phyloP scores from a whole-genome alignment of 1,284 basidiomycete genomes.

The Apiotrichum gracile region DNA sequence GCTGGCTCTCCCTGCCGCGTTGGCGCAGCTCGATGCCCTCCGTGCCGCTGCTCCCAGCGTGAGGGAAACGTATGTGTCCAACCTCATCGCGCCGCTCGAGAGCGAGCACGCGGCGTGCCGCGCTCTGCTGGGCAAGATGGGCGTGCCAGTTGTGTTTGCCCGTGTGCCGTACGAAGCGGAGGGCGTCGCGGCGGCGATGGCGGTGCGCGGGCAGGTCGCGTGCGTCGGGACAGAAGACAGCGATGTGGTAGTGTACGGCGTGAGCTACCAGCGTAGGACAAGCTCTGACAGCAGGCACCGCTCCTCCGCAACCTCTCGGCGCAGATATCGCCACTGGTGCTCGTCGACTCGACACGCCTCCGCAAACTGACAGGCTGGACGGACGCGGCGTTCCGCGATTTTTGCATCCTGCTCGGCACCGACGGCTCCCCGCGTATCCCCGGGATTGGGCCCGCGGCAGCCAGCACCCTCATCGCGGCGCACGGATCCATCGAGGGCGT shows the following conservation, averaged over 20 bases:
- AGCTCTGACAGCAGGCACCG: constrained; percentile 47
- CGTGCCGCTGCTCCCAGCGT: constrained; percentile 16
- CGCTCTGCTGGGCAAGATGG: constrained; percentile 61
- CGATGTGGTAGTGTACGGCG: constrained; percentile 43
- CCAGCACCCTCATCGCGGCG: constrained; percentile 63
- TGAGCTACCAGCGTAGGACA: constrained; percentile 14
- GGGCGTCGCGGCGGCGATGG: constrained; percentile 69
- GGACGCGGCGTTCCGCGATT: constrained; percentile 63
- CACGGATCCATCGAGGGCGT: constrained; percentile 69
- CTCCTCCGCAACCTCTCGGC: constrained; percentile 67
- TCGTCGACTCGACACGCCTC: constrained; percentile 62
- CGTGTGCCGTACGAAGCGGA: constrained; percentile 70
- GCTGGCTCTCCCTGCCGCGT: not conserved
- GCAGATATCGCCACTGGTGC: constrained; percentile 55
- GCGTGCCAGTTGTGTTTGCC: constrained; percentile 65
- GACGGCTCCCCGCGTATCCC: constrained; percentile 79
- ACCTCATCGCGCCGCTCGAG: constrained; percentile 29
- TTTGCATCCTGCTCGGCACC: constrained; percentile 75
- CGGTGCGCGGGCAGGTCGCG: constrained; percentile 65
- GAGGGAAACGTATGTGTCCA: constrained; percentile 24
- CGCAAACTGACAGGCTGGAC: constrained; percentile 56
- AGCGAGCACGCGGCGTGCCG: constrained; percentile 34
- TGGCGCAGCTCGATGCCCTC: constrained; percentile 15
- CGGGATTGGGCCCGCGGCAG: constrained; percentile 66
- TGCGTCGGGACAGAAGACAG: constrained; percentile 84